A percentile compares a stretch with the other conserved stretches of the same genome.
Evolutionary conservation across 495 filamentous ascomycete species (phyloP).

Genomic region (Penicillium salamii): DNA sequence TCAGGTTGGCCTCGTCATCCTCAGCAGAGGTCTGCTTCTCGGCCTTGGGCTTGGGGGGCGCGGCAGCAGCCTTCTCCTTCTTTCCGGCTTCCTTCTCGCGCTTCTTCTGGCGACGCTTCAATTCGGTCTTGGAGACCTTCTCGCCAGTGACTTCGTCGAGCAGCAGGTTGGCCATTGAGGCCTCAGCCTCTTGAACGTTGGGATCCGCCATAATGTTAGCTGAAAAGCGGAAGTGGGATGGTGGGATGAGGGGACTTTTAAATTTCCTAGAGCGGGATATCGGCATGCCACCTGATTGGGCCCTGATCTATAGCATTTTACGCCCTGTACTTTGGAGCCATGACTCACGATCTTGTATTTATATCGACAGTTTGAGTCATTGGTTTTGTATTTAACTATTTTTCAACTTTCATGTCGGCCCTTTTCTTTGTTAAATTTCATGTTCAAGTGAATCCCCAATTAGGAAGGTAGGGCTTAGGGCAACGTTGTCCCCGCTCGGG

Average conservation of each 20-base stretch:
- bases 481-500: conserved; percentile 25
- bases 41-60: conserved; percentile 61
- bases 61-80: conserved; percentile 77
- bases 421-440: neutral
- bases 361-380: too few species aligned
- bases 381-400: too few species aligned
- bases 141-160: conserved; percentile 85
- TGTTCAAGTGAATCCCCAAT: conserved; percentile 5
- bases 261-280: conserved; percentile 45
- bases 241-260: conserved; percentile 25
- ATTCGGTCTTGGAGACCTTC: conserved; percentile 79
- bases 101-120: conserved; percentile 95
- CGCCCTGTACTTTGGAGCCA: neutral
- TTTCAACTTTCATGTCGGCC: too few species aligned
- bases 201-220: conserved; percentile 43
- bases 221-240: conserved; percentile 21
- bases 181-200: conserved; percentile 56
- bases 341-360: too few species aligned
- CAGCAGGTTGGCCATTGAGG: conserved; percentile 68
- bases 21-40: conserved; percentile 69
- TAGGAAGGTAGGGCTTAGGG: conserved; percentile 43
- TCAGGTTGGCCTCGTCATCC: conserved; percentile 73
- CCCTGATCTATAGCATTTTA: neutral
- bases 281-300: conserved; percentile 31
- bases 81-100: conserved; percentile 83